Evolutionary conservation across 2,329 filamentous ascomycete species (phyloP), one percentile per base, ranked within the genome.

Genomic region (Epichloe baconii): DNA sequence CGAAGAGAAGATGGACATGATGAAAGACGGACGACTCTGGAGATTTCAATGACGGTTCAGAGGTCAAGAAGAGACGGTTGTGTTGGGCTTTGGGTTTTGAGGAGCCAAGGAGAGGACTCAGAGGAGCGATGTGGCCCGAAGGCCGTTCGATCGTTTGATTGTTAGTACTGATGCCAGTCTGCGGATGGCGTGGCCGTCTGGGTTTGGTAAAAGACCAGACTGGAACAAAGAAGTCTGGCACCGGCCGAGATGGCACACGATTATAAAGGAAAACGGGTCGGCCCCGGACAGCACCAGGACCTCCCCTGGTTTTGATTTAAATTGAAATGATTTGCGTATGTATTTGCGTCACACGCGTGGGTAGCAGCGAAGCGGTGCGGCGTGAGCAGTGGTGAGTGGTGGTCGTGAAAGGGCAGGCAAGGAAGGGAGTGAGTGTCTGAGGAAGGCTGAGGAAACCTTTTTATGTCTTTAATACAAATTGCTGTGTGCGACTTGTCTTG

Each of bases 1-100:
- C 51, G 73, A 68, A 5, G 71, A 74, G 59, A 82, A 77, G 55
- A 83, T 71, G 43, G 78, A 76, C 79, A 82, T 82, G 53, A 48
- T 55, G 55, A 21, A 37, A 43, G 35, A n/a, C n/a, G 38, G 48
- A 21, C 8, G 41, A 37, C 17, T 12, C 36, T 5, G 46, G n/a
- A 7, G 4, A 10, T 31, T 11, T 2, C n/a, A 10, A 19, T 42
- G 14, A 11, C 31, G 46, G 21, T 7, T 12, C 35, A 31, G 19
- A 37, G 7, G n/a, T 8, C 19, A 14, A 19, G 37, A 19, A 19
- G 37, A 26, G 6, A 15, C 15, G 31, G 31, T 21, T 44, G 17
- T 19, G 19, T 21, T 11, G 19, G 47, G 17, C 7, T 36, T 15
- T 14, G 14, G 23, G 23, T 3, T 26, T 8, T 8, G 23, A 26